Conservation (phyloP, 2,329 filamentous ascomycete species). For the Grosmannia serpens region DNA sequence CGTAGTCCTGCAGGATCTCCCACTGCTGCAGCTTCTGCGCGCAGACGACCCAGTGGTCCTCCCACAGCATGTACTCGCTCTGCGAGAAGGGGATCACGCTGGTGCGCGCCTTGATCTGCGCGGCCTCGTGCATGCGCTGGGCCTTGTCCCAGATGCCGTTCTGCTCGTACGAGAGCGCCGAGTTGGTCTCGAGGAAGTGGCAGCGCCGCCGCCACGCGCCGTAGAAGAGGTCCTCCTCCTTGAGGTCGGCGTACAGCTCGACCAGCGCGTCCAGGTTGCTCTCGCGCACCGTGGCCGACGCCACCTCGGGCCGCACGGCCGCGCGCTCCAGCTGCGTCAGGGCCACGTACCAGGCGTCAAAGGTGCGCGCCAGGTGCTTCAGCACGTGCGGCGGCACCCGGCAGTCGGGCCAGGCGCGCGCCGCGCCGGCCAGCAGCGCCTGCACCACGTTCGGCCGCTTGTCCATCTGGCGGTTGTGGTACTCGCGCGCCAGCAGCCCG, state of each 20-base stretch:
- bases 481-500: slow-evolving; percentile 85
- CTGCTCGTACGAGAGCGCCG: slow-evolving; percentile 93
- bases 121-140: slow-evolving; percentile 90
- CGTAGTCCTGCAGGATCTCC: slow-evolving; percentile 95
- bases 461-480: slow-evolving; percentile 87
- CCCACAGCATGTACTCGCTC: slow-evolving; percentile 97
- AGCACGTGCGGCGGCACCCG: slow-evolving; percentile 92
- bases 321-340: slow-evolving; percentile 82
- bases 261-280: slow-evolving; percentile 95
- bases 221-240: slow-evolving; percentile 96
- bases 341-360: slow-evolving; percentile 95
- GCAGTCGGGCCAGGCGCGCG: slow-evolving; percentile 73
- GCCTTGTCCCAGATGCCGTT: slow-evolving; percentile 99
- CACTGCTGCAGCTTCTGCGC: slow-evolving; percentile 98
- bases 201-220: slow-evolving; percentile 92
- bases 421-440: slow-evolving; percentile 77
- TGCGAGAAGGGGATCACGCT: slow-evolving; percentile 94
- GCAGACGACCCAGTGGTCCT: slow-evolving; percentile 97
- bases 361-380: slow-evolving; percentile 88
- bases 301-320: slow-evolving; percentile 71
- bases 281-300: slow-evolving; percentile 75
- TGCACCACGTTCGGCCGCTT: slow-evolving; percentile 93
- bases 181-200: slow-evolving; percentile 95
- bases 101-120: slow-evolving; percentile 92
- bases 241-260: slow-evolving; percentile 78